Conservation (phyloP, 257 asterid genomes). For the Solanum sitiens region DNA sequence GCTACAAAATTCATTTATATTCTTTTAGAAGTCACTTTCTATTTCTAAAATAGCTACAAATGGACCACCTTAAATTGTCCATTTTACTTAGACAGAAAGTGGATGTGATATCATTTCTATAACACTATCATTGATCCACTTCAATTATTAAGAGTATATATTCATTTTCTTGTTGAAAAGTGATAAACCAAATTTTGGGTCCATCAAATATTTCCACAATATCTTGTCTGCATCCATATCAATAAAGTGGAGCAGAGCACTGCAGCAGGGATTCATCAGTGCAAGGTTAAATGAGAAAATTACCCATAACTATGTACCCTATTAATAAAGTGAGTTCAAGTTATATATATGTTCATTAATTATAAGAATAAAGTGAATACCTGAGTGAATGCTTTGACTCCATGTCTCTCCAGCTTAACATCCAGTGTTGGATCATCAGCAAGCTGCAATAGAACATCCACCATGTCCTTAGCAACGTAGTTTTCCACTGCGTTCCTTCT, state of each 20-base stretch:
- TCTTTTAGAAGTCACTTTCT: neutral
- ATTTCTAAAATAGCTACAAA: neutral
- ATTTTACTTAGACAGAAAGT: neutral
- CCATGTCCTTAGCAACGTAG: slow-evolving; percentile 25
- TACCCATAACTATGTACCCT: neutral
- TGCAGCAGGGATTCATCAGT: neutral
- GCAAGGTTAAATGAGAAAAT: neutral
- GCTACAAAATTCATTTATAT: neutral
- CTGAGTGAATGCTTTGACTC: slow-evolving; percentile 40
- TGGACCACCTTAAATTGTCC: neutral
- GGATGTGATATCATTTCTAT: neutral
- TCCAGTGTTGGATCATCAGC: slow-evolving; percentile 34
- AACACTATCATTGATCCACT: neutral
- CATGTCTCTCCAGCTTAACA: slow-evolving; percentile 35
- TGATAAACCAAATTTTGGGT: neutral
- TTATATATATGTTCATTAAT: neutral
- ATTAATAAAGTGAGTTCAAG: neutral
- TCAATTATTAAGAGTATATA: neutral
- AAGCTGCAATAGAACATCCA: slow-evolving; percentile 32
- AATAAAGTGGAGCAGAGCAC: neutral
- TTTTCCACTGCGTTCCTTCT: neutral
- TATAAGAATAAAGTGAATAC: neutral
- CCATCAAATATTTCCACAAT: neutral
- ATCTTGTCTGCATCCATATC: neutral
- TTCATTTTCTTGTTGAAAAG: neutral